phyloP scores from a whole-genome alignment of 352 stramenopile genomes.

The Globisporangium middletonii region DNA sequence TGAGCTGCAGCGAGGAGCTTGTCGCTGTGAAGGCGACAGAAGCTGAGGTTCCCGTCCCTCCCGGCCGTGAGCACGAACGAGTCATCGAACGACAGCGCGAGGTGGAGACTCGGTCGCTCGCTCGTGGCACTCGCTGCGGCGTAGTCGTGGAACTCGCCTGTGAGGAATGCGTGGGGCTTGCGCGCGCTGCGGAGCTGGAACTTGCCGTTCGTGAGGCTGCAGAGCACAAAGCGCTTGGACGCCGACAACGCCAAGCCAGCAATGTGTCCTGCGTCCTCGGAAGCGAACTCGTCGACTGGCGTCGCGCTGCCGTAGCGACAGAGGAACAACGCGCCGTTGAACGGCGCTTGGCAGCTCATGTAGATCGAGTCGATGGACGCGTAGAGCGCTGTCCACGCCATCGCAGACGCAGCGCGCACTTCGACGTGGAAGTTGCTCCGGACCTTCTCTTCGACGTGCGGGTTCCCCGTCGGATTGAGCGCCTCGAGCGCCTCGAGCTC shows the following conservation, averaged over 20 bases:
- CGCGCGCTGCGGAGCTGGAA: constrained; percentile 59
- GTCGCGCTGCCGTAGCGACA: constrained; percentile 22
- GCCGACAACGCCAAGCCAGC: constrained; percentile 34
- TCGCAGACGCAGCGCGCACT: constrained; percentile 11
- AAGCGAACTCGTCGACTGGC: constrained; percentile 38
- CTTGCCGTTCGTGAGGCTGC: constrained; percentile 69
- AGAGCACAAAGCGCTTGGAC: constrained; percentile 68
- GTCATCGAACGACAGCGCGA: constrained; percentile 82
- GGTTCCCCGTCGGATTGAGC: constrained; percentile 32
- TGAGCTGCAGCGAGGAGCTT: constrained; percentile 40
- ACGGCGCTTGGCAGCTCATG: constrained; percentile 37
- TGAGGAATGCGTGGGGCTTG: constrained; percentile 61
- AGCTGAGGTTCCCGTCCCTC: constrained; percentile 69
- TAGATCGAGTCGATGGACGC: constrained; percentile 31
- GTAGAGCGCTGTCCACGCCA: constrained; percentile 41
- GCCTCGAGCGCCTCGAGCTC: constrained; percentile 42
- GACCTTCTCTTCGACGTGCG: constrained; percentile 40
- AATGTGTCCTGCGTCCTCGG: constrained; percentile 27
- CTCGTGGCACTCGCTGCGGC: constrained; percentile 3
- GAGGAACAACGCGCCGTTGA: constrained; percentile 29
- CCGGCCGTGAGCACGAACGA: constrained; percentile 67
- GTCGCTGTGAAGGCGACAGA: constrained; percentile 54
- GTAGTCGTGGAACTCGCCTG: constrained; percentile 74
- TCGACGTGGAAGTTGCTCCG: constrained; percentile 47
- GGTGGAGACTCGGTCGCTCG: constrained; percentile 16